Evolutionary conservation across 139 green algal genomes (phyloP).

Genomic region (Nannochloris sp.): DNA sequence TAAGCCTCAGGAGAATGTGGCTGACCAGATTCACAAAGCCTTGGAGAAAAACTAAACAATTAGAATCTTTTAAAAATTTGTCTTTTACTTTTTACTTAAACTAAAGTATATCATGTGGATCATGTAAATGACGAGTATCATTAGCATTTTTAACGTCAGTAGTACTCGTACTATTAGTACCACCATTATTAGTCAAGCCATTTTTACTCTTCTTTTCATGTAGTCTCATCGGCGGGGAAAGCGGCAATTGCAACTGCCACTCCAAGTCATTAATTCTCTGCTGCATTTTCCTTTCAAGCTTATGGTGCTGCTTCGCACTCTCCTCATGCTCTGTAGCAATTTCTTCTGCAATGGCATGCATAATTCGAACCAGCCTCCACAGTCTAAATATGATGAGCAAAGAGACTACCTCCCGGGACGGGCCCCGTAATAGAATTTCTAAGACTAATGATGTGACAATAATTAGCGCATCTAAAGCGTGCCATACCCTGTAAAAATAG

Average conservation of each 20-base stretch:
- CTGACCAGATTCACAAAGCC: constrained; percentile 47
- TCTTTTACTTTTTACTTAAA: neutral
- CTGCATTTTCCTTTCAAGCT: neutral
- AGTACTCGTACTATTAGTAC: neutral
- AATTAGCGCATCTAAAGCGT: constrained; percentile 12
- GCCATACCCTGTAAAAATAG: constrained; percentile 20
- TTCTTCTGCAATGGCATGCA: constrained; percentile 16
- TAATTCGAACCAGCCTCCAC: constrained; percentile 11
- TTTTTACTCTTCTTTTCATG: neutral
- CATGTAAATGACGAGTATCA: neutral
- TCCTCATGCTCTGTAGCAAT: constrained; percentile 1
- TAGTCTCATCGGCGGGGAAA: no score
- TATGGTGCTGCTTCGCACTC: neutral
- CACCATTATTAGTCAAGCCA: neutral
- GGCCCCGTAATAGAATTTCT: constrained; percentile 10
- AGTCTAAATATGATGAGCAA: constrained; percentile 28
- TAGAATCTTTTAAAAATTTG: neutral
- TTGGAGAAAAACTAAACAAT: constrained; percentile 12
- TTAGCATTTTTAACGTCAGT: neutral
- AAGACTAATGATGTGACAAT: constrained; percentile 6
- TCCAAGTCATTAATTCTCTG: neutral
- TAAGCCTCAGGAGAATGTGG: constrained; percentile 45
- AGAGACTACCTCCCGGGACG: constrained; percentile 13
- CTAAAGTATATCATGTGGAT: neutral
- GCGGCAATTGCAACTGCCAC: no score